These are phyloP conservation scores for Aureobasidium sp. DNA, from an alignment of 2,329 filamentous ascomycete species.

Conservation along the genomic window DNA sequence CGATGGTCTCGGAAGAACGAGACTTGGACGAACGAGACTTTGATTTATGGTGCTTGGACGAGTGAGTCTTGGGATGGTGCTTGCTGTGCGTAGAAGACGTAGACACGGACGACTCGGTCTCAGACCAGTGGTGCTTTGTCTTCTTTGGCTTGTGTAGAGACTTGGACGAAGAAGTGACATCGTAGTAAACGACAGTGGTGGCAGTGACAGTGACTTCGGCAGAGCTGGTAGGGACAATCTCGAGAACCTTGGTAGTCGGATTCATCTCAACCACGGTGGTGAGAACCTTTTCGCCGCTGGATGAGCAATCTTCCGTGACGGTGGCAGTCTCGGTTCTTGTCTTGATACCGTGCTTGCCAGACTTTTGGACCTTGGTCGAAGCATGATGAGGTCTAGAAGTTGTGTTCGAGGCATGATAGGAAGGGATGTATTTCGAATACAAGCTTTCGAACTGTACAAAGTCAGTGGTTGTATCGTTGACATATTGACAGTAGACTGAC, in stretches of 20 bases:
- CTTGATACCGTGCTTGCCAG: neutral
- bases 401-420: neutral
- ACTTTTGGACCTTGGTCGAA: neutral
- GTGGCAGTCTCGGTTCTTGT: neutral
- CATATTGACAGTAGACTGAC: neutral
- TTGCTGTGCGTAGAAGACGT: neutral
- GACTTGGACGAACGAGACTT: neutral
- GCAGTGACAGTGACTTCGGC: too few relatives aligned
- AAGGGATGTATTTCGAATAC: neutral
- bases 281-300: neutral
- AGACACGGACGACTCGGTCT: neutral
- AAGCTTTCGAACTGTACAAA: neutral
- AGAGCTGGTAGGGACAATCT: too few relatives aligned
- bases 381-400: neutral
- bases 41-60: neutral
- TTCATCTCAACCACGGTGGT: neutral
- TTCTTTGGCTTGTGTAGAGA: neutral
- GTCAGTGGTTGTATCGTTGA: neutral
- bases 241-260: neutral
- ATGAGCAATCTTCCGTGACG: neutral
- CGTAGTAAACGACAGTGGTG: neutral
- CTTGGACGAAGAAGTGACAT: neutral
- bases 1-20: neutral
- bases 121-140: neutral
- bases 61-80: neutral